Evolutionary conservation across 2,329 filamentous ascomycete species (phyloP).

Genomic region (Pestalotiopsis sp.): DNA sequence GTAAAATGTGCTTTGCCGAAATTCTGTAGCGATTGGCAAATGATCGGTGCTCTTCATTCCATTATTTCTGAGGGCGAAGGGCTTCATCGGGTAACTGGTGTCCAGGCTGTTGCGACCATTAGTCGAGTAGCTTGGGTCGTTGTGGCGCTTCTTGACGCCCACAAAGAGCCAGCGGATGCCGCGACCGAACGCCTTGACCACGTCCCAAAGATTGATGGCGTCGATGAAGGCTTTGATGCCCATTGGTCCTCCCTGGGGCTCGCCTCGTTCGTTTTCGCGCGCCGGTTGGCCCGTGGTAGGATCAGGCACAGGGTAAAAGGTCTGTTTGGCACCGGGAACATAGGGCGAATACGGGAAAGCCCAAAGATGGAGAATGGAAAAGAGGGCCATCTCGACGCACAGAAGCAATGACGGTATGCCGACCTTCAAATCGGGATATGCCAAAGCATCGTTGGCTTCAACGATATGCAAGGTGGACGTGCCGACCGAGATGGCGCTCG

Average conservation of each 20-base stretch:
- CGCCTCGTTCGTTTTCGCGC: conserved; percentile 42
- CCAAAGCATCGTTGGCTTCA: conserved; percentile 59
- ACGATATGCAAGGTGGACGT: conserved; percentile 63
- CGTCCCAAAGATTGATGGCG: conserved; percentile 79
- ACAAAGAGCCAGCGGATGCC: conserved; percentile 80
- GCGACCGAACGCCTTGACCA: conserved; percentile 76
- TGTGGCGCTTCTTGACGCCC: conserved; percentile 62
- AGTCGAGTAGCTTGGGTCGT: conserved; percentile 50
- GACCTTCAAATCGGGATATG: conserved; percentile 75
- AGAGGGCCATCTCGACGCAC: conserved; percentile 83
- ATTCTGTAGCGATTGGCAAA: conserved; percentile 39
- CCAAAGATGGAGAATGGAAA: conserved; percentile 76
- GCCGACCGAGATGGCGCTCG: conserved; percentile 48
- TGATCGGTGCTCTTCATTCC: conserved; percentile 37
- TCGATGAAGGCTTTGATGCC: conserved; percentile 68
- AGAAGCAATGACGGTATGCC: conserved; percentile 77
- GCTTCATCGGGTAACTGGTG: conserved; percentile 35
- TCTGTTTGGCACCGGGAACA: conserved; percentile 40
- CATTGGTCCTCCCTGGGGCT: conserved; percentile 64
- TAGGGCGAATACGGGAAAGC: conserved; percentile 81
- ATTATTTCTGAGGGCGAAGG: conserved; percentile 22
- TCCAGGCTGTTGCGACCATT: conserved; percentile 34
- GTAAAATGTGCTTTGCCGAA: conserved; percentile 32
- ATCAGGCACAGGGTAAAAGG: conserved; percentile 49
- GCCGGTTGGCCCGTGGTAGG: conserved; percentile 37